Evolutionary conservation across 768 basidiomycete species (phyloP), one percentile per base, ranked within the genome.

Genomic region (Cystobasidium onofrii): DNA sequence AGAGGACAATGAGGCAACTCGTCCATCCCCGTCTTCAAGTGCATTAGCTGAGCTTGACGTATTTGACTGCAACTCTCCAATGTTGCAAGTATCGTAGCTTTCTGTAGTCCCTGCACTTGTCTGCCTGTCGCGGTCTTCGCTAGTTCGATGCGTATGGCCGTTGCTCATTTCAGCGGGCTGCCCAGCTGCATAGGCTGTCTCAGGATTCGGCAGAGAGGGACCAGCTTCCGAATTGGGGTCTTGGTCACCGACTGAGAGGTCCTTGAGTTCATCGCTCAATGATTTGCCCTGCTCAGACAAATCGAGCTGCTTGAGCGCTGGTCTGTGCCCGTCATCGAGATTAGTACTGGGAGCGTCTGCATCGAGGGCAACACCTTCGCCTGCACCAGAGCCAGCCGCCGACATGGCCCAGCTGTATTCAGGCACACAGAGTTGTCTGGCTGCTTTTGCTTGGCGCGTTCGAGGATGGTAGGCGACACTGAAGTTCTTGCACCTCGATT

Each of bases 351-450:
- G 23, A 15, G 39, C 65, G 17, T 67, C 65, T 36, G 39, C 36
- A 23, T 64, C 63, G 39, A 71, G 69, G 12, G 33, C 69, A n/a
- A 71, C 36, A 27, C 69, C 69, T 36, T 71, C 69, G 27, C 69
- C 69, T 9, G 69, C 69, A 10, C 69, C 69, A 33, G 20, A 18
- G 2, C 69, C 69, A 27, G 55, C 69, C 1, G 25, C 34, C n/a
- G 69, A 71, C 69, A 71, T 71, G 46, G 46, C 46, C 20, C 18
- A n/a, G 10, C 20, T 15, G 46, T 4, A n/a, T 7, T 20, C 46
- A 17, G 46, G 9, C 46, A 20, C 20, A 20, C 46, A 9, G 46
- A 50, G 18, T 50, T 7, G 46, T 9, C 46, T 39, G 39, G 15
- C 15, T 15, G 6, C 39, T 39, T 15, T 39, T 39, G 39, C 46